A percentile compares a stretch with the other conserved stretches of the same genome.
Conservation (phyloP, 2,329 filamentous ascomycete species). For the Incumbomyces lentus region DNA sequence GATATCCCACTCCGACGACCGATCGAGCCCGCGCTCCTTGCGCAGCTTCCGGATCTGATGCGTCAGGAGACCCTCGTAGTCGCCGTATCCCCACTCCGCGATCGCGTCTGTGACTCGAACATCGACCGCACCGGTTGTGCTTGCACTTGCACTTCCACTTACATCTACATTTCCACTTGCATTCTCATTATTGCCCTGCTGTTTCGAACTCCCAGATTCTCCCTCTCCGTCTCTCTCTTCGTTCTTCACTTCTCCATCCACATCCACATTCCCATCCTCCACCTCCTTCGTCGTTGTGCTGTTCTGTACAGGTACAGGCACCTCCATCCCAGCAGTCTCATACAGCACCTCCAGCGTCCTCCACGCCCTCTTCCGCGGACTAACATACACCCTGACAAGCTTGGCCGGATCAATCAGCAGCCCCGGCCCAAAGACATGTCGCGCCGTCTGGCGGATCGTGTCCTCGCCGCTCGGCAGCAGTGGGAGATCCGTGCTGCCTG, state of each 20-base stretch:
- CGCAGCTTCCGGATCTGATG: slow-evolving; percentile 41
- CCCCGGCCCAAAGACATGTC: slow-evolving; percentile 38
- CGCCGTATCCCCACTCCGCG: slow-evolving; percentile 53
- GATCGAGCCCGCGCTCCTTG: slow-evolving; percentile 39
- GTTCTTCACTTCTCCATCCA: too few relatives aligned
- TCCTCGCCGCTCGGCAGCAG: slow-evolving; percentile 32
- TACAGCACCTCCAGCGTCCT: slow-evolving; percentile 37
- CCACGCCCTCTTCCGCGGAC: slow-evolving; percentile 39
- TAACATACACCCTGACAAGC: slow-evolving; percentile 40
- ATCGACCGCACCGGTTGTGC: slow-evolving; percentile 23
- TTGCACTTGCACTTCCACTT: too few relatives aligned
- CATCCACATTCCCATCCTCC: not conserved
- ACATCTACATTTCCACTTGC: slow-evolving; percentile 1
- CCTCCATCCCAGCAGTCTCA: slow-evolving; percentile 26
- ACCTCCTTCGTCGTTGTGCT: too few relatives aligned
- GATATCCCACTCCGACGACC: slow-evolving; percentile 44
- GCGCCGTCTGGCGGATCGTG: slow-evolving; percentile 37
- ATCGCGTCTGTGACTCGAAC: slow-evolving; percentile 43
- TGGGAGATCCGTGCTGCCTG: slow-evolving; percentile 35
- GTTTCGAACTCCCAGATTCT: too few relatives aligned
- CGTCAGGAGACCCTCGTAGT: slow-evolving; percentile 49
- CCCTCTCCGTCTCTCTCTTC: too few relatives aligned
- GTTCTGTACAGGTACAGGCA: too few relatives aligned
- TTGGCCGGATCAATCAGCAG: slow-evolving; percentile 43
- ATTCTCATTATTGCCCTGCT: too few relatives aligned